These are phyloP conservation scores for Yamadazyma conglobata DNA, from an alignment of 1,139 yeast genomes.

Conservation along the genomic window DNA sequence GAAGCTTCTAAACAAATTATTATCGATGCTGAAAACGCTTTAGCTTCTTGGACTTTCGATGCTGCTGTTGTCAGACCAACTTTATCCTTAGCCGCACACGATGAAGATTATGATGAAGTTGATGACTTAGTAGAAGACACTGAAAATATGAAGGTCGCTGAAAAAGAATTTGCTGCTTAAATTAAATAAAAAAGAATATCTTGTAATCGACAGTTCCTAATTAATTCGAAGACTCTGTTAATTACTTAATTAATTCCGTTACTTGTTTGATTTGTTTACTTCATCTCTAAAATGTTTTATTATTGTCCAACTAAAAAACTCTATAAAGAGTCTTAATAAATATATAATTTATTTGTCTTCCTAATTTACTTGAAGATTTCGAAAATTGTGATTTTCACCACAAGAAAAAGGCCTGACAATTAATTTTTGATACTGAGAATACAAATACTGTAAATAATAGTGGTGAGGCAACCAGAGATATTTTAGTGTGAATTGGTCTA, in stretches of 20 bases:
- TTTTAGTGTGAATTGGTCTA: too few species aligned
- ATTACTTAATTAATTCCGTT: neutral
- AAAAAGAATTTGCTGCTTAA: conserved; percentile 32
- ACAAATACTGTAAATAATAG: too few species aligned
- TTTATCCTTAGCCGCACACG: conserved; percentile 67
- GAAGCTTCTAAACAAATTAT: conserved; percentile 85
- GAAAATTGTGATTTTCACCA: too few species aligned
- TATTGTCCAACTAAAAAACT: too few species aligned
- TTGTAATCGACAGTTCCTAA: too few species aligned
- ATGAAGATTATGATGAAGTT: conserved; percentile 53
- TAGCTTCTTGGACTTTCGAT: conserved; percentile 81
- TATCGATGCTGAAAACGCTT: conserved; percentile 79
- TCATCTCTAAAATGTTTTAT: conserved; percentile 6
- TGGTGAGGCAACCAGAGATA: too few species aligned
- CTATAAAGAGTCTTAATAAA: too few species aligned
- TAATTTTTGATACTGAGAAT: too few species aligned
- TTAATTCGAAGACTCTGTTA: too few species aligned
- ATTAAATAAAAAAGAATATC: neutral
- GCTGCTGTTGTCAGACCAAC: conserved; percentile 79
- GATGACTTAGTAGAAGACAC: conserved; percentile 49
- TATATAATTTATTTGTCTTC: too few species aligned
- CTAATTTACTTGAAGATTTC: too few species aligned
- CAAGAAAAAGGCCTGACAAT: too few species aligned
- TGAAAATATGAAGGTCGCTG: conserved; percentile 49
- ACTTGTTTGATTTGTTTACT: conserved; percentile 6